phyloP scores from a whole-genome alignment of 2,329 filamentous ascomycete genomes.

The Aspergillus ochraceus region DNA sequence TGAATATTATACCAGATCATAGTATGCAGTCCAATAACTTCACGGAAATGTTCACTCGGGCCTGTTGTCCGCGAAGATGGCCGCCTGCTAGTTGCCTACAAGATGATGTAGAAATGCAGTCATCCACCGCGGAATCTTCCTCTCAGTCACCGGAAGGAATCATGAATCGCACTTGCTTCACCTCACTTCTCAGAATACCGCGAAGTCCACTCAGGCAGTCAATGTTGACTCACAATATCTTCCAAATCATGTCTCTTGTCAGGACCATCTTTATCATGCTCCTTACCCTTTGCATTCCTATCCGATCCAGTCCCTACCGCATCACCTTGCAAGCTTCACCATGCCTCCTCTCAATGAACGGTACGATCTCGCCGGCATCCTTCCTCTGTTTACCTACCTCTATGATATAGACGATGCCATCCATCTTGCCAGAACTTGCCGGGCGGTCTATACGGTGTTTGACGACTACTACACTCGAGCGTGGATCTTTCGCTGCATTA shows the following conservation, averaged over 20 bases:
- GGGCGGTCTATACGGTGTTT: not conserved
- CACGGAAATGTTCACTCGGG: too few species aligned
- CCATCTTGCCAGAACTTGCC: not conserved
- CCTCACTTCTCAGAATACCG: too few species aligned
- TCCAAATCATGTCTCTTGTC: not conserved
- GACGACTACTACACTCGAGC: not conserved
- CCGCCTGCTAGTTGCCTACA: too few species aligned
- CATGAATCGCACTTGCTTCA: not conserved
- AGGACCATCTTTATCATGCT: not conserved
- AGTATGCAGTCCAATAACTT: too few species aligned
- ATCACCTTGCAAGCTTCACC: not conserved
- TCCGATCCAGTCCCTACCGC: not conserved
- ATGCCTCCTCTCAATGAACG: not conserved
- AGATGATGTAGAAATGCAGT: not conserved
- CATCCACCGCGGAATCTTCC: not conserved
- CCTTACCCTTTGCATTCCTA: not conserved
- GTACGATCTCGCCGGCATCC: not conserved
- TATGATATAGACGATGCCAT: not conserved
- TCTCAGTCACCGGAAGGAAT: not conserved
- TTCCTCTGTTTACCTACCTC: not conserved
- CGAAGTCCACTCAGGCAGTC: too few species aligned
- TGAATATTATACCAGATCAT: too few species aligned
- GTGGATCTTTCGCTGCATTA: not conserved
- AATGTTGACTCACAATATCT: too few species aligned
- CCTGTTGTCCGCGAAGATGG: too few species aligned